Percentiles rank a stretch among this genome's conserved stretches.
phyloP scores from a whole-genome alignment of 306 rosid species.

The Inga leiocalycina region DNA sequence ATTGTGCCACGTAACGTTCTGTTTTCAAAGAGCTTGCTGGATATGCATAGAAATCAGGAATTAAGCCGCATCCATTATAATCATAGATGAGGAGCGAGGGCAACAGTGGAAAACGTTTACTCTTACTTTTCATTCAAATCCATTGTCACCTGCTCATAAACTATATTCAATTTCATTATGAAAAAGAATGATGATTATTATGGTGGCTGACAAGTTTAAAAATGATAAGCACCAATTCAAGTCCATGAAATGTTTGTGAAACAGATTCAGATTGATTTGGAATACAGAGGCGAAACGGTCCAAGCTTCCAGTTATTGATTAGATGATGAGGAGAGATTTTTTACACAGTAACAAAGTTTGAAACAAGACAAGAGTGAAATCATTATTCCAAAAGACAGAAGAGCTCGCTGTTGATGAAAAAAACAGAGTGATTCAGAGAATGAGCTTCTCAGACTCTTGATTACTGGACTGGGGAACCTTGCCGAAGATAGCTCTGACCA shows the following conservation, averaged over 20 bases:
- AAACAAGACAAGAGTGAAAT: not conserved
- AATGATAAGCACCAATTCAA: not conserved
- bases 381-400: not conserved
- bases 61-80: too few species aligned
- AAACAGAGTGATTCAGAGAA: not conserved
- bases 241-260: not conserved
- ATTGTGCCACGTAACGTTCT: not conserved
- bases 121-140: not conserved
- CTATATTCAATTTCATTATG: not conserved
- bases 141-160: not conserved
- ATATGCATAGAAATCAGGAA: not conserved
- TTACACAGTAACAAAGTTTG: not conserved
- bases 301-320: not conserved
- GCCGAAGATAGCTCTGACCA: constrained; percentile 33
- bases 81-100: not conserved
- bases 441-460: constrained; percentile 10
- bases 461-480: constrained; percentile 34
- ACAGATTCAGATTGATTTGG: not conserved
- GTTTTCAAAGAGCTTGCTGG: not conserved
- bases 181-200: not conserved
- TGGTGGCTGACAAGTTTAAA: too few species aligned
- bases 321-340: not conserved
- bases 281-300: not conserved
- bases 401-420: not conserved
- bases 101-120: not conserved